Evolutionary conservation across 352 stramenopile species (phyloP).

Genomic region (Saprolegnia parasitica): DNA sequence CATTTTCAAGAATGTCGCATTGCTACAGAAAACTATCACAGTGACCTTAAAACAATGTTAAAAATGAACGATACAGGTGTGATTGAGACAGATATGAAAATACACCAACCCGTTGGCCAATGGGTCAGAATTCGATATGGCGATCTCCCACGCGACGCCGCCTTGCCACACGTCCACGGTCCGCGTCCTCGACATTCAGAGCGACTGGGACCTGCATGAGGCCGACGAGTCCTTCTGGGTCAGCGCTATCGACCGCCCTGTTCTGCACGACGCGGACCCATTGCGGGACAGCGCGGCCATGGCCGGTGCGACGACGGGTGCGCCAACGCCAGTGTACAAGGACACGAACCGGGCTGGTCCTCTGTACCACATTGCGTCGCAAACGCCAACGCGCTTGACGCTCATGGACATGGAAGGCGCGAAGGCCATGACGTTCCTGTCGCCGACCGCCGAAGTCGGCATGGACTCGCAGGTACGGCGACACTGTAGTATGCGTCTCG

Average conservation of each 20-base stretch:
- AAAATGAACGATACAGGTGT: too few relatives aligned
- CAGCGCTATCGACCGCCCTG: neutral
- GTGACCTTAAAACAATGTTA: too few relatives aligned
- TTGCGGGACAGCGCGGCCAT: neutral
- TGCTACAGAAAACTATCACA: too few relatives aligned
- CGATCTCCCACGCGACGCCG: too few relatives aligned
- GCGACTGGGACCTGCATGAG: slow-evolving; percentile 44
- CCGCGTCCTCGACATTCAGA: slow-evolving; percentile 47
- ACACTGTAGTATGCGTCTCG: neutral
- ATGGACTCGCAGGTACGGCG: slow-evolving; percentile 29
- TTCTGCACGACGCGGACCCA: slow-evolving; percentile 1
- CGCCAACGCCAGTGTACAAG: slow-evolving; percentile 32
- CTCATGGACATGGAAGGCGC: slow-evolving; percentile 16
- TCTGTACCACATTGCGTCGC: slow-evolving; percentile 31
- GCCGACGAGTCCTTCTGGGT: slow-evolving; percentile 21
- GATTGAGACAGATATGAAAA: too few relatives aligned
- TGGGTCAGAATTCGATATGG: too few relatives aligned
- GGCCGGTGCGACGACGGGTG: slow-evolving; percentile 56
- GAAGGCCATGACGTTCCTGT: slow-evolving; percentile 46
- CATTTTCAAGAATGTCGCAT: too few relatives aligned
- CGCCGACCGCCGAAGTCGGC: slow-evolving; percentile 40
- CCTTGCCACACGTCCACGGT: neutral
- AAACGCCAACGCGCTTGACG: slow-evolving; percentile 44
- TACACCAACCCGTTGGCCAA: too few relatives aligned
- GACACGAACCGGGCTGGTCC: slow-evolving; percentile 13